These are phyloP conservation scores for Fereydounia khargensis DNA, from an alignment of 1,284 basidiomycete species.

Conservation along the genomic window DNA sequence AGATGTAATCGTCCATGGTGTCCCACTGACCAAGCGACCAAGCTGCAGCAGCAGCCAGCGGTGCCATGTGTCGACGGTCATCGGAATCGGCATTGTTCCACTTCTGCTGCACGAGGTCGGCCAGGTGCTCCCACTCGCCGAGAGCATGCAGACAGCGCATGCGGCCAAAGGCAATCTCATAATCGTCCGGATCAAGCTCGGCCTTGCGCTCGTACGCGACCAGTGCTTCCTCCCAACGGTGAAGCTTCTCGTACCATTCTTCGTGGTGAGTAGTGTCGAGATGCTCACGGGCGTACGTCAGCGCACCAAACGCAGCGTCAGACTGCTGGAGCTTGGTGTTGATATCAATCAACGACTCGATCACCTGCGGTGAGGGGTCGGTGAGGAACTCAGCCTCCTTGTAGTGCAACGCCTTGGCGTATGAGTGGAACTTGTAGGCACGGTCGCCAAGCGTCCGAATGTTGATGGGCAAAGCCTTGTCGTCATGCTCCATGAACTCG, in stretches of 20 bases:
- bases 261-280: slow-evolving; percentile 81
- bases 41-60: slow-evolving; percentile 92
- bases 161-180: slow-evolving; percentile 74
- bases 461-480: slow-evolving; percentile 91
- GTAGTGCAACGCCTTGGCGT: slow-evolving; percentile 97
- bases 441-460: slow-evolving; percentile 90
- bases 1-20: slow-evolving; percentile 95
- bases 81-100: slow-evolving; percentile 83
- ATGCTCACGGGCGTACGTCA: slow-evolving; percentile 53
- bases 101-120: slow-evolving; percentile 79
- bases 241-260: slow-evolving; percentile 96
- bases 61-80: slow-evolving; percentile 86
- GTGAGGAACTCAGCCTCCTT: slow-evolving; percentile 97
- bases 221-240: slow-evolving; percentile 93
- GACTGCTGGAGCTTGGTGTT: slow-evolving; percentile 91
- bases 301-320: slow-evolving; percentile 54
- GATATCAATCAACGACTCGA: slow-evolving; percentile 93
- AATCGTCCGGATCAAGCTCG: slow-evolving; percentile 61
- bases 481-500: slow-evolving; percentile 99
- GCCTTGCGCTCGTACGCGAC: slow-evolving; percentile 80
- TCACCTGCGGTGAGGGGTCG: slow-evolving; percentile 75
- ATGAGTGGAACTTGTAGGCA: slow-evolving; percentile 85
- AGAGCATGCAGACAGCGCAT: slow-evolving; percentile 96
- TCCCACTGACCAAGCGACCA: slow-evolving; percentile 98
- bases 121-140: slow-evolving; percentile 94